phyloP scores from a whole-genome alignment of 2,329 filamentous ascomycete genomes.

The Neofusicoccum sp. region DNA sequence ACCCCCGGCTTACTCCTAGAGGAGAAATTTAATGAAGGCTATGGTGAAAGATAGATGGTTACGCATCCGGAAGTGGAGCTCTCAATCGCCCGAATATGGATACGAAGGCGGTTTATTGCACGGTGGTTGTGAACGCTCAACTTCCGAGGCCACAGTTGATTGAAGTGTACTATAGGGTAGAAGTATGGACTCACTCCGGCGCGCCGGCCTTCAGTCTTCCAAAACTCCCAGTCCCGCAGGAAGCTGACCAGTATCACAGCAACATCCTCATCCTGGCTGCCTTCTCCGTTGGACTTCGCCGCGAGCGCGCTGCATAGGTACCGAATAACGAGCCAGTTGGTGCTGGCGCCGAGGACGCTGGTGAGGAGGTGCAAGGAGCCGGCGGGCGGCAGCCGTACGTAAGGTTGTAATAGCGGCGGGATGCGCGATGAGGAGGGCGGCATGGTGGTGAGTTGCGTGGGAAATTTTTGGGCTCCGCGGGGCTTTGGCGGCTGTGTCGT shows the following conservation, averaged over 20 bases:
- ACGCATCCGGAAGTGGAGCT: no score
- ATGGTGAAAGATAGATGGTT: no score
- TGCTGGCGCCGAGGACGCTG: constrained; percentile 54
- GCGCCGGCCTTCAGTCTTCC: constrained; percentile 68
- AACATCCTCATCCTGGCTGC: constrained; percentile 23
- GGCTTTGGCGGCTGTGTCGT: not conserved
- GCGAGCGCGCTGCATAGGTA: constrained; percentile 50
- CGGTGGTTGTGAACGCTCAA: not conserved
- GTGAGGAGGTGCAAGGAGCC: constrained; percentile 66
- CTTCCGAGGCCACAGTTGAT: not conserved
- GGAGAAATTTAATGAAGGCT: no score
- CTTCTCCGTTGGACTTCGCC: constrained; percentile 35
- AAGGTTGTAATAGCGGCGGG: constrained; percentile 64
- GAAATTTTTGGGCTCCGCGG: constrained; percentile 8
- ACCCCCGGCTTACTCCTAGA: not conserved
- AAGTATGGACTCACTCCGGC: constrained; percentile 51
- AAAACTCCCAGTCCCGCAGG: constrained; percentile 74
- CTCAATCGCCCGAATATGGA: no score
- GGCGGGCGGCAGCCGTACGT: constrained; percentile 53
- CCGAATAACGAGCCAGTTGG: constrained; percentile 57
- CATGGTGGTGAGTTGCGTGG: constrained; percentile 24
- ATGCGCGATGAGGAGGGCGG: constrained; percentile 45
- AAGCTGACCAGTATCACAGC: constrained; percentile 77
- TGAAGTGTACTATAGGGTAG: no score
- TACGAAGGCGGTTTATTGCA: no score